Evolutionary conservation across 2,329 filamentous ascomycete genomes (phyloP).

Genomic region (Phyllachora maydis): DNA sequence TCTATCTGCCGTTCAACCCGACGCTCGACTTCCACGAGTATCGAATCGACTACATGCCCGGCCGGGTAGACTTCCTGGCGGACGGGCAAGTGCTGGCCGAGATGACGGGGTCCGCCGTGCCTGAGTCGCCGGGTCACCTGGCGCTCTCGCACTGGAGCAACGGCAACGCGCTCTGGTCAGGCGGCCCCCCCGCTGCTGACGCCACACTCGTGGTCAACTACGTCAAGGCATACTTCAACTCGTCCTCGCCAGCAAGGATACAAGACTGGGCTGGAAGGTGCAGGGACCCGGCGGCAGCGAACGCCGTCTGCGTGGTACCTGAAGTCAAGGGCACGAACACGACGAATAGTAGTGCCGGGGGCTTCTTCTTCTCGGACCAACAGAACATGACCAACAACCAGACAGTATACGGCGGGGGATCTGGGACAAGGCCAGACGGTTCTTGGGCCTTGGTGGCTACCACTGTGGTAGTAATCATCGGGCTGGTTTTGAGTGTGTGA

Average conservation of each 20-base stretch:
- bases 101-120: constrained; percentile 38
- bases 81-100: constrained; percentile 35
- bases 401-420: too few species aligned
- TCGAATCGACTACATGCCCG: constrained; percentile 52
- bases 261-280: constrained; percentile 20
- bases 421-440: too few species aligned
- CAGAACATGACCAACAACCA: constrained; percentile 25
- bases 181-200: constrained; percentile 41
- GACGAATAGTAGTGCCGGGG: constrained; percentile 11
- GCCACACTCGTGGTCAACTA: constrained; percentile 45
- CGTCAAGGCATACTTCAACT: constrained; percentile 66
- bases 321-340: constrained; percentile 12
- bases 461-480: constrained; percentile 2
- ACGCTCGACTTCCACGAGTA: constrained; percentile 53
- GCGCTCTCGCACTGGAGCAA: constrained; percentile 65
- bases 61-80: constrained; percentile 45
- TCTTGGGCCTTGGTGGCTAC: too few species aligned
- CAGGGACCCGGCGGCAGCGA: constrained; percentile 12
- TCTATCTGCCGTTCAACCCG: constrained; percentile 45
- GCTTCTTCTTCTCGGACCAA: constrained; percentile 27
- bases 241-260: constrained; percentile 22
- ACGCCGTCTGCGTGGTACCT: constrained; percentile 28
- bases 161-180: constrained; percentile 50
- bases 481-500: too few species aligned
- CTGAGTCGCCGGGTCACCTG: constrained; percentile 39